Evolutionary conservation across 1,284 basidiomycete species (phyloP).

Genomic region (Apiotrichum veenhuisii): DNA sequence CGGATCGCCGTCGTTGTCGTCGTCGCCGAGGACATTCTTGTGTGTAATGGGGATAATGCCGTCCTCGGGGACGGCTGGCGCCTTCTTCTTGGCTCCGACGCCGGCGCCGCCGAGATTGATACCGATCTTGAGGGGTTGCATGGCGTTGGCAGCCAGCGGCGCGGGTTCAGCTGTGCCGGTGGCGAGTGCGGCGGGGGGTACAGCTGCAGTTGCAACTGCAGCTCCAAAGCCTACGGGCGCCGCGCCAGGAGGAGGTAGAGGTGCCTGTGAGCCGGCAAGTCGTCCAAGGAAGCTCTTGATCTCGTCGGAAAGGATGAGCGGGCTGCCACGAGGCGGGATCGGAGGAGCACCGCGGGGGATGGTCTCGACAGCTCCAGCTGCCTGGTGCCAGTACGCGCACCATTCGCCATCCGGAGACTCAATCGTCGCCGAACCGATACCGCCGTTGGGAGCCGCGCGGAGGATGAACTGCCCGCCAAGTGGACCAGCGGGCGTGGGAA

Average conservation of each 20-base stretch:
- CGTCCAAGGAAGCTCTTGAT: constrained; percentile 32
- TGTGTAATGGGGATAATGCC: constrained; percentile 34
- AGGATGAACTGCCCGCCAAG: constrained; percentile 35
- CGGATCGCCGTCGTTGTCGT: constrained; percentile 65
- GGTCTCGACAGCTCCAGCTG: constrained; percentile 31
- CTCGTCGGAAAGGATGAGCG: constrained; percentile 13
- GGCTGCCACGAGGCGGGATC: constrained; percentile 11
- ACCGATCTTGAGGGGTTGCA: constrained; percentile 44
- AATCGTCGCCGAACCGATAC: constrained; percentile 35
- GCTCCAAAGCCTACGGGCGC: neutral
- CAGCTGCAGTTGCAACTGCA: neutral
- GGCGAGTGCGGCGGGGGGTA: neutral
- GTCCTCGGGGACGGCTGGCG: constrained; percentile 26
- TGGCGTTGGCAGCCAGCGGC: constrained; percentile 6
- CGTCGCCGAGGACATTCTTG: constrained; percentile 46
- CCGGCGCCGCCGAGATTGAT: constrained; percentile 29
- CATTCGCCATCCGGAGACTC: constrained; percentile 59
- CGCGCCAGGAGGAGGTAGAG: neutral
- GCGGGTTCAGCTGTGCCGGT: neutral
- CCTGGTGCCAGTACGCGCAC: constrained; percentile 42
- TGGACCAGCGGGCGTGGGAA: constrained; percentile 58
- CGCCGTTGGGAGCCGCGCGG: constrained; percentile 32
- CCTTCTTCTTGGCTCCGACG: constrained; percentile 21
- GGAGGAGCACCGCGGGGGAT: constrained; percentile 23
- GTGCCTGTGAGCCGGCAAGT: constrained; percentile 25